Percentiles rank a stretch among this genome's conserved stretches.
Conservation (phyloP, 768 basidiomycete species). For the Russula ochroleuca region DNA sequence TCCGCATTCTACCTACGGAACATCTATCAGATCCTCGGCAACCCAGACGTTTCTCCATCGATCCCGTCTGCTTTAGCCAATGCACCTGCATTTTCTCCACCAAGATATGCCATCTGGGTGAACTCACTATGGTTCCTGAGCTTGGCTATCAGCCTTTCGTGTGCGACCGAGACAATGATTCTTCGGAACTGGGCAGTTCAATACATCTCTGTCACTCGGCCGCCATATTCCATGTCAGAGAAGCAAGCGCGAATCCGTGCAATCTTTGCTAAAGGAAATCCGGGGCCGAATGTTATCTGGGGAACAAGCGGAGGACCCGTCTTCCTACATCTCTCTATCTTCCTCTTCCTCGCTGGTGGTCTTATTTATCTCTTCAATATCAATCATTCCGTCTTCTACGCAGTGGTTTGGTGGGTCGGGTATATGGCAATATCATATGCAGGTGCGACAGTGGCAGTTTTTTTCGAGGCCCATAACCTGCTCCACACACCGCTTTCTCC, state of each 20-base stretch:
- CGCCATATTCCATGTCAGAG: not conserved
- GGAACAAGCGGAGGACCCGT: too few species aligned
- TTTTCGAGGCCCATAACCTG: not conserved
- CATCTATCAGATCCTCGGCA: not conserved
- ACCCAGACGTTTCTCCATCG: not conserved
- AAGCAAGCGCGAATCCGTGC: conserved; percentile 7
- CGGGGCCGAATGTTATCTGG: too few species aligned
- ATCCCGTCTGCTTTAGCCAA: not conserved
- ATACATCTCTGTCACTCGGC: conserved; percentile 1
- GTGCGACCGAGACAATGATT: not conserved
- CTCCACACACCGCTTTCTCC: too few species aligned
- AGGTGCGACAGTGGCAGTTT: not conserved
- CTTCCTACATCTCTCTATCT: too few species aligned
- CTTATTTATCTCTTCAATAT: too few species aligned
- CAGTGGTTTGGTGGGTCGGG: not conserved
- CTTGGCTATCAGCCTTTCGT: too few species aligned
- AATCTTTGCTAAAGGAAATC: not conserved
- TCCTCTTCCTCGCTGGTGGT: too few species aligned
- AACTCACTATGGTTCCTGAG: too few species aligned
- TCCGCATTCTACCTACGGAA: not conserved
- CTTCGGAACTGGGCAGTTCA: conserved; percentile 3
- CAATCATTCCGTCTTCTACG: not conserved
- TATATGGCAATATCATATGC: too few species aligned
- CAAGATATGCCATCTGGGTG: not conserved
- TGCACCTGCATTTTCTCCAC: conserved; percentile 9